Evolutionary conservation across 1,284 basidiomycete genomes (phyloP).

Genomic region (Vanrija pseudolonga): DNA sequence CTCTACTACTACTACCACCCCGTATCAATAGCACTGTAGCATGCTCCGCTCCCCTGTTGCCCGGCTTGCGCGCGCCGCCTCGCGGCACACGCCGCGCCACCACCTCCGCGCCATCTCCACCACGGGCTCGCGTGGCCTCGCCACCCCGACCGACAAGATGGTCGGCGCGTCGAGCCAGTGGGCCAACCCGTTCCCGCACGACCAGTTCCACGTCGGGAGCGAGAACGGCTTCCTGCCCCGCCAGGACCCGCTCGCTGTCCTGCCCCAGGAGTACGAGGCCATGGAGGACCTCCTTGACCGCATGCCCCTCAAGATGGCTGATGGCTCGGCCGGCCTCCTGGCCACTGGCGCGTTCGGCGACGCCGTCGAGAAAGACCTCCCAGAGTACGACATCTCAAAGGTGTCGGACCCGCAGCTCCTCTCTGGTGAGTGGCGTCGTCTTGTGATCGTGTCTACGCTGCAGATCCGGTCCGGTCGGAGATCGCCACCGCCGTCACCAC

Average conservation of each 20-base stretch:
- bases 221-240: conserved; percentile 18
- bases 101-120: neutral
- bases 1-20: too few species aligned
- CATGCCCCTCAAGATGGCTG: conserved; percentile 13
- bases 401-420: conserved; percentile 10
- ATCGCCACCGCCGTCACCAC: too few species aligned
- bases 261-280: conserved; percentile 17
- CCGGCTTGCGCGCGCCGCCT: neutral
- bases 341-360: conserved; percentile 15
- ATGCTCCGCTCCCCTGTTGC: too few species aligned
- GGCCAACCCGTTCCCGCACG: conserved; percentile 15
- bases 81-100: neutral
- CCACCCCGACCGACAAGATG: conserved; percentile 1
- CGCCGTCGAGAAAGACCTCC: conserved; percentile 12
- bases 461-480: neutral
- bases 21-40: too few species aligned
- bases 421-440: conserved; percentile 5
- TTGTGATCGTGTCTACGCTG: neutral
- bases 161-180: conserved; percentile 1
- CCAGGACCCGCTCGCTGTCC: conserved; percentile 10
- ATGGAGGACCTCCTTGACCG: conserved; percentile 17
- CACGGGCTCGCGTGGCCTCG: neutral
- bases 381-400: conserved; percentile 15
- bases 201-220: conserved; percentile 12
- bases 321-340: conserved; percentile 13